Conservation (phyloP, 495 filamentous ascomycete species). For the Tuber brumale region DNA sequence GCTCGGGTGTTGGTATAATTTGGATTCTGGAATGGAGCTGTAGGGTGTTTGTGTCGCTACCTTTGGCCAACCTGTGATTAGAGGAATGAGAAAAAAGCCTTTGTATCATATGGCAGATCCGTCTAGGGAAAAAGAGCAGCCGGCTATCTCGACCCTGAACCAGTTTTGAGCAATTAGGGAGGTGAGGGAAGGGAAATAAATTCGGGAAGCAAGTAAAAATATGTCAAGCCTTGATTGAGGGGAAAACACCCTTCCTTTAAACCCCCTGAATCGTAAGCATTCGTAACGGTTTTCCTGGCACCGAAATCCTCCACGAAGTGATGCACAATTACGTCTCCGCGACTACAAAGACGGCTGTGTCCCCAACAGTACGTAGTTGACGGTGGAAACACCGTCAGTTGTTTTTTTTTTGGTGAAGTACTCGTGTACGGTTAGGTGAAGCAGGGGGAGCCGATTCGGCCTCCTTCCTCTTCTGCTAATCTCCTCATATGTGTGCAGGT, state of each 20-base stretch:
- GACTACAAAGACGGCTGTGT: not conserved
- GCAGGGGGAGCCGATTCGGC: not conserved
- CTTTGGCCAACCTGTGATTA: too few species aligned
- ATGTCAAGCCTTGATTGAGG: not conserved
- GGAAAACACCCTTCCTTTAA: not conserved
- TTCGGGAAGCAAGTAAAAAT: not conserved
- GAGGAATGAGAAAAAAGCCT: too few species aligned
- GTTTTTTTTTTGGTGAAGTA: not conserved
- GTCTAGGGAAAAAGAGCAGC: not conserved
- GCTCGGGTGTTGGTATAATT: not conserved
- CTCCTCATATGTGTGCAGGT: not conserved
- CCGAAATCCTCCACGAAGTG: not conserved
- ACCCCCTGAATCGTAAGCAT: not conserved
- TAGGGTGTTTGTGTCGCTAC: too few species aligned
- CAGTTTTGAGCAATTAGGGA: not conserved
- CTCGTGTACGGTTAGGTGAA: not conserved
- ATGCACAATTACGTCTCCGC: not conserved
- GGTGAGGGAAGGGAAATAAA: not conserved
- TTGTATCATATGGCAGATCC: not conserved
- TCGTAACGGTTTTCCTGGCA: not conserved
- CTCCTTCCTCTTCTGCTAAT: not conserved
- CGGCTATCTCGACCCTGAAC: not conserved
- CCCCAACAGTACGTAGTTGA: not conserved
- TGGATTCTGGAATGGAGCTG: not conserved
- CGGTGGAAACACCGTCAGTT: not conserved